These are phyloP conservation scores for Hibiscus trionum DNA, from an alignment of 345 rosid genomes.

Conservation along the genomic window DNA sequence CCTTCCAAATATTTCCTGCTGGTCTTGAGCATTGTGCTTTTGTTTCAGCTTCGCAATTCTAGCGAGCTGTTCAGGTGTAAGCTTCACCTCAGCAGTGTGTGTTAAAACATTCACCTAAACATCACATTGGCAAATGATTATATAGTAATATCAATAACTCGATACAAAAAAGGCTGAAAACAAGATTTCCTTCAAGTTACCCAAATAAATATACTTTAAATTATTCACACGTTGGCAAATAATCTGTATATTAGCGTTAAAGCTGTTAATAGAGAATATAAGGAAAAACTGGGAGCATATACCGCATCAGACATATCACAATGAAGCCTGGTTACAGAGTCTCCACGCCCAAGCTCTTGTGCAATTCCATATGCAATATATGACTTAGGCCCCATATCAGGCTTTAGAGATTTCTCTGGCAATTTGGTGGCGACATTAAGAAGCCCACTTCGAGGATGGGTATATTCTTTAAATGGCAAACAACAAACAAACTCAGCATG, in stretches of 20 bases:
- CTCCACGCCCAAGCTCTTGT: constrained; percentile 59
- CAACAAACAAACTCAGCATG: constrained; percentile 30
- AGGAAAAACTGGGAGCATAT: constrained; percentile 4
- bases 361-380: constrained; percentile 48
- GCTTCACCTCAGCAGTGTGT: constrained; percentile 38
- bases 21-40: constrained; percentile 48
- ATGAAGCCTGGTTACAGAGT: constrained; percentile 62
- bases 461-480: constrained; percentile 50
- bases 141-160: neutral
- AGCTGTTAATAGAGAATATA: neutral
- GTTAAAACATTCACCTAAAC: constrained; percentile 54
- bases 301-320: constrained; percentile 67
- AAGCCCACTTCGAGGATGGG: constrained; percentile 37
- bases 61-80: constrained; percentile 2
- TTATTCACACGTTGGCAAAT: neutral
- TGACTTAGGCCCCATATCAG: constrained; percentile 61
- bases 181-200: neutral
- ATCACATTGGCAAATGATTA: neutral
- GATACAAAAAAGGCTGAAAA: neutral
- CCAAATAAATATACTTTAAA: neutral
- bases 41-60: constrained; percentile 30
- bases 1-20: constrained; percentile 35
- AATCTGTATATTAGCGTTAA: neutral
- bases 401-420: constrained; percentile 33
- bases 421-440: constrained; percentile 40